Evolutionary conservation across 495 filamentous ascomycete genomes (phyloP), one percentile per base, ranked within the genome.

Genomic region (Tuber indicum): DNA sequence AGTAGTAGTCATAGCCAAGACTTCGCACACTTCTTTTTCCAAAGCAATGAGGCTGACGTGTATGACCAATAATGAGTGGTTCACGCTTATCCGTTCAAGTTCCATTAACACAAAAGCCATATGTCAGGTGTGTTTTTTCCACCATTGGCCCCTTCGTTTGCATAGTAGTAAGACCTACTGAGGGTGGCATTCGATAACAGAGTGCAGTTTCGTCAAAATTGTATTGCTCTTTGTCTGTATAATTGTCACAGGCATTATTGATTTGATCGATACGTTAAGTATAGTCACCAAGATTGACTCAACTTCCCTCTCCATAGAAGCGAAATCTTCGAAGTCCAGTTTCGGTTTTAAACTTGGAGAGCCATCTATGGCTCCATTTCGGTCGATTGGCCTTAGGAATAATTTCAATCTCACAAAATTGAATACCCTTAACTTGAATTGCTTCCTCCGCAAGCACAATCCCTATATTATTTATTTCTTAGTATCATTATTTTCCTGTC

Each of bases 11-110:
- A 42, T 62, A 77, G 9, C 77, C 78, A 16, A 84, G 71, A 49
- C 75, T 82, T 47, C 75, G 73, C 47, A 84, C 76, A 70, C 80
- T 75, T 36, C 82, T 74, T 14, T 75, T 70, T 7, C 49, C 46
- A 82, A 83, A 45, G 75, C 77, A 74, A n/a, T 73, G 70, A 41
- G 83, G 82, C 19, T 72, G 77, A 70, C 81, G 77, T 36, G 78
- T 73, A 58, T 72, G 84, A 9, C 84, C 81, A 76, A 86, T 84
- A 74, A 84, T 49, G 71, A 75, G 83, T 44, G 79, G 39, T 46
- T 79, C 75, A 23, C 83, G 75, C 44, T 76, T 75, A 44, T 84
- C 73, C 1, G 76, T 74, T 36, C 75, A n/a, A n/a, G n/a, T n/a
- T n/a, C n/a, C n/a, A n/a, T n/a, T n/a, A n/a, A n/a, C n/a, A n/a